Evolutionary conservation across 1,284 basidiomycete species (phyloP).

Genomic region (Fomitopsis betulina): DNA sequence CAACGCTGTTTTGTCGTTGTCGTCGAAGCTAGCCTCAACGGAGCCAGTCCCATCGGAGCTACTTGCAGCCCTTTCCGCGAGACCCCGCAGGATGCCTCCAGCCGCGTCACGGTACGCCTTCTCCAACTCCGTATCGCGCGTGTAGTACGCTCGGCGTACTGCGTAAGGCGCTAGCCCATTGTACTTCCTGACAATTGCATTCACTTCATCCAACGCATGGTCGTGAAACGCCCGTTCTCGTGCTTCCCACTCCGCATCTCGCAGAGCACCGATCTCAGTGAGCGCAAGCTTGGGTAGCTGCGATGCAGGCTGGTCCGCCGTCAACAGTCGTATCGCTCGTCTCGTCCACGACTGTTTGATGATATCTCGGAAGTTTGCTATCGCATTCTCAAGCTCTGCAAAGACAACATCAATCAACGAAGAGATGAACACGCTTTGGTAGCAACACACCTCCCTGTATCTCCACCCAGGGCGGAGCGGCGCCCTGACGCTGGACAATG

Average conservation of each 20-base stretch:
- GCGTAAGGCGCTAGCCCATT: slow-evolving; percentile 77
- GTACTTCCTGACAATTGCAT: slow-evolving; percentile 72
- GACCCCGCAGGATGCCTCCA: slow-evolving; percentile 46
- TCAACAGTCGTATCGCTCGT: slow-evolving; percentile 57
- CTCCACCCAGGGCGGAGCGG: slow-evolving; percentile 90
- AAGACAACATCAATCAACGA: neutral
- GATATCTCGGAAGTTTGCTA: slow-evolving; percentile 59
- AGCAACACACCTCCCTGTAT: slow-evolving; percentile 59
- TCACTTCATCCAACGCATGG: slow-evolving; percentile 65
- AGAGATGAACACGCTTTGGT: neutral
- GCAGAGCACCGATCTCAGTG: slow-evolving; percentile 40
- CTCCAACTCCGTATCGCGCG: slow-evolving; percentile 54
- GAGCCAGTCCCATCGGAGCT: neutral
- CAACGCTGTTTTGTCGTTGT: slow-evolving; percentile 1
- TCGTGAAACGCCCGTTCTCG: slow-evolving; percentile 72
- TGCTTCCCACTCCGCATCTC: slow-evolving; percentile 73
- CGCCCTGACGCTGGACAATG: slow-evolving; percentile 82
- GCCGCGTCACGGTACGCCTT: slow-evolving; percentile 48
- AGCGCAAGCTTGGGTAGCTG: slow-evolving; percentile 42
- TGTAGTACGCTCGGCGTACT: slow-evolving; percentile 60
- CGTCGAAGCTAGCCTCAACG: slow-evolving; percentile 8
- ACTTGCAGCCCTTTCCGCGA: slow-evolving; percentile 27
- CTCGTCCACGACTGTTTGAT: slow-evolving; percentile 66
- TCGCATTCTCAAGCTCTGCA: slow-evolving; percentile 50
- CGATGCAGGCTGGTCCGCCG: slow-evolving; percentile 38